Conservation (phyloP, 2,329 filamentous ascomycete genomes). For the Fulvia fulva region DNA sequence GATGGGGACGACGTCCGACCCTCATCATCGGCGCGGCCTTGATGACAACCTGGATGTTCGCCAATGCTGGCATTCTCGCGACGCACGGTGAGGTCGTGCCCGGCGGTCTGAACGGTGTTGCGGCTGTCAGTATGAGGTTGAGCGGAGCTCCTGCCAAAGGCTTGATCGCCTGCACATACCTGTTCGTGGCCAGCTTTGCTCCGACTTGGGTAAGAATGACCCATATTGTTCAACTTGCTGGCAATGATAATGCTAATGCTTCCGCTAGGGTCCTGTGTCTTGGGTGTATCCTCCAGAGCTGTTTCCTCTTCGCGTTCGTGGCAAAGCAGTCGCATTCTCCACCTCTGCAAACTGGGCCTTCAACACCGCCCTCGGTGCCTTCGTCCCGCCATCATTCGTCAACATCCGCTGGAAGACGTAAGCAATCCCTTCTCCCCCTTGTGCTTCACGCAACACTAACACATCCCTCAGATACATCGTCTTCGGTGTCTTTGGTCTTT, state of each 20-base stretch:
- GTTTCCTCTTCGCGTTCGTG: constrained; percentile 59
- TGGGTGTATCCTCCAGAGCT: constrained; percentile 66
- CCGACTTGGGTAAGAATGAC: constrained; percentile 39
- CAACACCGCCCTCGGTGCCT: constrained; percentile 55
- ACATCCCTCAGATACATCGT: constrained; percentile 55
- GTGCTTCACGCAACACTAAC: background rate
- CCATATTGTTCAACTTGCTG: too few relatives aligned
- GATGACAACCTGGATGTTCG: constrained; percentile 61
- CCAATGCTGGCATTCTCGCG: constrained; percentile 61
- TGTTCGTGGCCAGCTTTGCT: constrained; percentile 67
- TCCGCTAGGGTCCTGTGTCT: constrained; percentile 46
- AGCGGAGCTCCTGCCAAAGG: constrained; percentile 38
- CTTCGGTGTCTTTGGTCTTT: constrained; percentile 66
- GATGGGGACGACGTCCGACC: constrained; percentile 67
- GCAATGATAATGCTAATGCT: background rate
- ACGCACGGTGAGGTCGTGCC: constrained; percentile 48
- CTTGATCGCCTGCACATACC: constrained; percentile 62
- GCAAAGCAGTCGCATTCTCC: constrained; percentile 56
- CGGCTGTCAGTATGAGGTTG: constrained; percentile 40
- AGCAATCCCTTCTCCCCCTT: background rate
- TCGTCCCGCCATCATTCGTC: constrained; percentile 55
- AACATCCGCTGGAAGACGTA: constrained; percentile 54
- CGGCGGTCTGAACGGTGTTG: constrained; percentile 37
- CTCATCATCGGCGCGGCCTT: constrained; percentile 62
- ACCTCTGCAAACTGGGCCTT: constrained; percentile 56